These are phyloP conservation scores for Xylariaceae sp. DNA, from an alignment of 2,329 filamentous ascomycete species.

Conservation along the genomic window DNA sequence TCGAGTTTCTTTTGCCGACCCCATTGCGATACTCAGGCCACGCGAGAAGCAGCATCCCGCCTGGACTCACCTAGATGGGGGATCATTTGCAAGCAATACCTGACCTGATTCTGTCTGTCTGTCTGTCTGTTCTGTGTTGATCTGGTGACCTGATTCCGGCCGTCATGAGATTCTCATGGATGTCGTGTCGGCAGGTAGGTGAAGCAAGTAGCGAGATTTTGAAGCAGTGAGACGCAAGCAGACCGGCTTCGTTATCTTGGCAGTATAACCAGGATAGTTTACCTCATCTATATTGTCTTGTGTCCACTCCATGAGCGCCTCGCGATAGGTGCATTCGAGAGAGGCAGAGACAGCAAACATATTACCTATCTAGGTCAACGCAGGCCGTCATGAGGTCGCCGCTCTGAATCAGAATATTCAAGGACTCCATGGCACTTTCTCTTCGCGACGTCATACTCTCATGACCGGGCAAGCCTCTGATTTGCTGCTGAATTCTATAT, in stretches of 20 bases:
- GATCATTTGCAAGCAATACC: neutral
- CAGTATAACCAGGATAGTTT: neutral
- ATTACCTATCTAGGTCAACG: neutral
- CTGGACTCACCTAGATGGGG: neutral
- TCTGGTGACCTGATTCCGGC: neutral
- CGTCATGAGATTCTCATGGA: neutral
- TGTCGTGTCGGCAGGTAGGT: neutral
- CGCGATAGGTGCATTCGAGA: neutral
- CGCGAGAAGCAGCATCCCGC: slow-evolving; percentile 5
- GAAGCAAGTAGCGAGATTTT: slow-evolving; percentile 1
- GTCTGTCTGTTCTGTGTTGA: no score
- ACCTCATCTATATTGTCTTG: neutral
- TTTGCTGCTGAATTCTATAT: slow-evolving; percentile 3
- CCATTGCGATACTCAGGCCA: neutral
- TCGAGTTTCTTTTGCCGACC: neutral
- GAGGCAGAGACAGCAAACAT: no score
- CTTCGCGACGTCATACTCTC: slow-evolving; percentile 15
- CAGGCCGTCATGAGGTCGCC: neutral
- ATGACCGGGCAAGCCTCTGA: neutral
- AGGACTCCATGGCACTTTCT: slow-evolving; percentile 8
- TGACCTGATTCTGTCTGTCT: neutral
- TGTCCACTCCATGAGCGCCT: neutral
- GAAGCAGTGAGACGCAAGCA: slow-evolving; percentile 16
- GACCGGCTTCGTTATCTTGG: slow-evolving; percentile 11
- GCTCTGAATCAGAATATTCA: slow-evolving; percentile 2